Evolutionary conservation across 1,284 basidiomycete species (phyloP).

Genomic region (Malassezia dermatis): DNA sequence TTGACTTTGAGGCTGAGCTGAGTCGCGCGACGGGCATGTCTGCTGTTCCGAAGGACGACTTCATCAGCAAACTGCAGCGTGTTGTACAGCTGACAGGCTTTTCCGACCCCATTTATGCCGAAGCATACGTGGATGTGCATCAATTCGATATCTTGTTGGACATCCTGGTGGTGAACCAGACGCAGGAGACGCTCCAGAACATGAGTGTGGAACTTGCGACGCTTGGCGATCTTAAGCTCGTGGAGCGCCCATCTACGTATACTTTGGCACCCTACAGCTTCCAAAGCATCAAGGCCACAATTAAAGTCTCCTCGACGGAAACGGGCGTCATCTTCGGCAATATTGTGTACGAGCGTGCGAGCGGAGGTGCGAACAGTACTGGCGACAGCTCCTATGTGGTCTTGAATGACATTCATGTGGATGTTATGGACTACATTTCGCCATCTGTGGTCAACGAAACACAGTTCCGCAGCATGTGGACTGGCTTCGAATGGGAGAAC

Average conservation of each 20-base stretch:
- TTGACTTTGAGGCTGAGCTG: conserved; percentile 75
- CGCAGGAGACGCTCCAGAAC: conserved; percentile 85
- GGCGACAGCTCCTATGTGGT: conserved; percentile 64
- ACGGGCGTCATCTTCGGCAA: conserved; percentile 97
- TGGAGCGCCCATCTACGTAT: conserved; percentile 83
- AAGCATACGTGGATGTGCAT: conserved; percentile 95
- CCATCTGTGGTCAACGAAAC: conserved; percentile 90
- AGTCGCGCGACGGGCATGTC: conserved; percentile 76
- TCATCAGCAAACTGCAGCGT: conserved; percentile 86
- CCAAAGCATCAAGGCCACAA: conserved; percentile 96
- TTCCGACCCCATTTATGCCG: conserved; percentile 95
- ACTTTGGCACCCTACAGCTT: conserved; percentile 92
- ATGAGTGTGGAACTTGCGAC: conserved; percentile 96
- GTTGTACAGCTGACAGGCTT: conserved; percentile 96
- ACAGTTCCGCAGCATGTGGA: conserved; percentile 80
- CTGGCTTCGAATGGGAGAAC: conserved; percentile 97
- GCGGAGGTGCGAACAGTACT: conserved; percentile 26
- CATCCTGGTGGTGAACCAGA: conserved; percentile 94
- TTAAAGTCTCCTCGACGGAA: conserved; percentile 77
- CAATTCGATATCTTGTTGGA: conserved; percentile 92
- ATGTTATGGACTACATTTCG: conserved; percentile 99
- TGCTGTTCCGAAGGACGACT: conserved; percentile 73
- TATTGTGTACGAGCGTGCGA: conserved; percentile 71
- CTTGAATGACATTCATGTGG: conserved; percentile 92
- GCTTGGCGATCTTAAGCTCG: conserved; percentile 89